phyloP scores from a whole-genome alignment of 75 land plant species.

The Isoetes taiwanensis region DNA sequence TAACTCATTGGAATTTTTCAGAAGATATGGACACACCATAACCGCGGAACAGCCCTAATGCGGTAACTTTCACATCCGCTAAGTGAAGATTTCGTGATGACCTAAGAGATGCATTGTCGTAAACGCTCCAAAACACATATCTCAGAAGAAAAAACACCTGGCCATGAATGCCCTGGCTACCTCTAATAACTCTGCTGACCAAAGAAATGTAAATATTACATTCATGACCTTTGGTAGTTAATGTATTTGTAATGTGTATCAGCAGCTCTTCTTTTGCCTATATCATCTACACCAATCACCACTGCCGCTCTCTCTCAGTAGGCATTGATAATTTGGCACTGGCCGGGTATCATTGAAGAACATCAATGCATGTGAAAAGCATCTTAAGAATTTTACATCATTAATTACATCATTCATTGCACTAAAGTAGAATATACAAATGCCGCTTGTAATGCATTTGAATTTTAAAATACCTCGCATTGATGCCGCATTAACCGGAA shows the following conservation, averaged over 20 bases:
- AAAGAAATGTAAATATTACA: neutral
- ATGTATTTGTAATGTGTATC: constrained; percentile 24
- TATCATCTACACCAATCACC: constrained; percentile 40
- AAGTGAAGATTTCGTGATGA: constrained; percentile 37
- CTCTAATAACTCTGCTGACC: too few species aligned
- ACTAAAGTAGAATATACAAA: neutral
- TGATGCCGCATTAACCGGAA: constrained; percentile 39
- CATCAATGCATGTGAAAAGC: neutral
- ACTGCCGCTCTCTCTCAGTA: constrained; percentile 41
- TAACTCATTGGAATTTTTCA: constrained; percentile 32
- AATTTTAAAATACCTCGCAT: constrained; percentile 30
- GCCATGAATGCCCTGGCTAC: neutral
- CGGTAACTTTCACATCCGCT: too few species aligned
- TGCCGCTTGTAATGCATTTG: neutral
- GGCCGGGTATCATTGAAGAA: constrained; percentile 16
- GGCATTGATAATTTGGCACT: constrained; percentile 38
- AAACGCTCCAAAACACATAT: constrained; percentile 66
- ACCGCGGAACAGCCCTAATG: constrained; percentile 68
- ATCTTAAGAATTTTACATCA: too few species aligned
- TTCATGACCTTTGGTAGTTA: constrained; percentile 44
- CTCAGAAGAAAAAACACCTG: constrained; percentile 9
- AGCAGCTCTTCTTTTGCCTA: constrained; percentile 66
- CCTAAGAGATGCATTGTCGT: constrained; percentile 53
- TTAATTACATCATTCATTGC: too few species aligned
- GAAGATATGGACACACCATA: constrained; percentile 39